Conservation (phyloP, 371 early-diverging fungal species). For the Cokeromyces recurvatus region DNA sequence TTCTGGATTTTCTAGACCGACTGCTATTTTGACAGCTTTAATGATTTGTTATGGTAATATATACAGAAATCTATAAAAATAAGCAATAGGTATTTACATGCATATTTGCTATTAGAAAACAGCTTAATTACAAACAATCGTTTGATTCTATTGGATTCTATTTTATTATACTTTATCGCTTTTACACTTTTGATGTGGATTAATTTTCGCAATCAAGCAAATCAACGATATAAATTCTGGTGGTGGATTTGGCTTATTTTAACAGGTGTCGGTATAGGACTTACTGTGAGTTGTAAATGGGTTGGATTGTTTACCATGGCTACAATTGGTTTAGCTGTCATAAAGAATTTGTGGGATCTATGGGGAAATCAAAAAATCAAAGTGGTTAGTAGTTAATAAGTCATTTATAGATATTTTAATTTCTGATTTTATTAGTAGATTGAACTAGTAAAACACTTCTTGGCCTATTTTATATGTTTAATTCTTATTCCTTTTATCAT, state of each 20-base stretch:
- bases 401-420: not conserved
- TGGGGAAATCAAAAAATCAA: conserved; percentile 57
- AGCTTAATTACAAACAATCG: conserved; percentile 85
- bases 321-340: conserved; percentile 74
- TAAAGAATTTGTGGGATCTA: conserved; percentile 81
- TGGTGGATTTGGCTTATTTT: conserved; percentile 70
- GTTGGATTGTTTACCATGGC: conserved; percentile 87
- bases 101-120: conserved; percentile 57
- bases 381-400: conserved; percentile 17
- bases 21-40: conserved; percentile 31
- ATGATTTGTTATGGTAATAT: conserved; percentile 41
- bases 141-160: conserved; percentile 85
- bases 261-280: conserved; percentile 65
- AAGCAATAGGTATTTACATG: not conserved
- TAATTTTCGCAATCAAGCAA: conserved; percentile 63
- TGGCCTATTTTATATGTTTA: conserved; percentile 68
- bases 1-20: conserved; percentile 29
- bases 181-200: conserved; percentile 72
- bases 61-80: not conserved
- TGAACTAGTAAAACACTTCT: conserved; percentile 57
- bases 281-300: conserved; percentile 73
- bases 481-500: conserved; percentile 77
- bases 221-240: conserved; percentile 53
- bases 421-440: conserved; percentile 24
- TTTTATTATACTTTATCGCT: conserved; percentile 79